Evolutionary conservation across 2,329 filamentous ascomycete species (phyloP).

Genomic region (Botryotinia narcissicola): DNA sequence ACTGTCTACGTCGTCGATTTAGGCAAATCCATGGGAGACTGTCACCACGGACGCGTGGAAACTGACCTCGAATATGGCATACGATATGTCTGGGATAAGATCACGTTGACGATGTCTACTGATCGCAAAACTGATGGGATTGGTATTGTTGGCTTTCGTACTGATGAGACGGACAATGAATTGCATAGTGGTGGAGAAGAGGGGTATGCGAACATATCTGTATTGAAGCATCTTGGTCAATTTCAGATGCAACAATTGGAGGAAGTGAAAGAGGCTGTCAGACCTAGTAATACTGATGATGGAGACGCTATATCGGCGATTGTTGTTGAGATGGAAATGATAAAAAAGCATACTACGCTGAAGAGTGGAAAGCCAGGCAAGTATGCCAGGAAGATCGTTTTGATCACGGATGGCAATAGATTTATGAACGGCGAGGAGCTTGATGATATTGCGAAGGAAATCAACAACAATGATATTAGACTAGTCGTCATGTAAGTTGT

Average conservation of each 20-base stretch:
- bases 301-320: slow-evolving; percentile 89
- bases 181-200: slow-evolving; percentile 53
- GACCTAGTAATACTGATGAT: slow-evolving; percentile 61
- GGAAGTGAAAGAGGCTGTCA: slow-evolving; percentile 60
- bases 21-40: slow-evolving; percentile 77
- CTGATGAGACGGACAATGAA: slow-evolving; percentile 70
- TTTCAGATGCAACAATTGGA: slow-evolving; percentile 68
- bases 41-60: slow-evolving; percentile 66
- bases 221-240: slow-evolving; percentile 66
- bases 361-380: slow-evolving; percentile 53
- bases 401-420: slow-evolving; percentile 80
- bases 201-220: slow-evolving; percentile 76
- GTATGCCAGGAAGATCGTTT: slow-evolving; percentile 74
- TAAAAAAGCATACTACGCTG: slow-evolving; percentile 73
- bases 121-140: slow-evolving; percentile 71
- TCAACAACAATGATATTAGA: slow-evolving; percentile 74
- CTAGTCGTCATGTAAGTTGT: slow-evolving; percentile 70
- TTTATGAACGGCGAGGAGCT: slow-evolving; percentile 70
- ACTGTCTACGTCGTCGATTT: slow-evolving; percentile 90
- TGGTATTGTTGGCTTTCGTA: slow-evolving; percentile 81
- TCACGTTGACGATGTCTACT: slow-evolving; percentile 65
- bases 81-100: slow-evolving; percentile 93
- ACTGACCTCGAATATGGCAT: slow-evolving; percentile 87
- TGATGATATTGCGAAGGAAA: slow-evolving; percentile 63
- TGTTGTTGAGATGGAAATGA: slow-evolving; percentile 84